Evolutionary conservation across 208 protist species (phyloP), one percentile per base, ranked within the genome.

Genomic region (Leishmania turanica): DNA sequence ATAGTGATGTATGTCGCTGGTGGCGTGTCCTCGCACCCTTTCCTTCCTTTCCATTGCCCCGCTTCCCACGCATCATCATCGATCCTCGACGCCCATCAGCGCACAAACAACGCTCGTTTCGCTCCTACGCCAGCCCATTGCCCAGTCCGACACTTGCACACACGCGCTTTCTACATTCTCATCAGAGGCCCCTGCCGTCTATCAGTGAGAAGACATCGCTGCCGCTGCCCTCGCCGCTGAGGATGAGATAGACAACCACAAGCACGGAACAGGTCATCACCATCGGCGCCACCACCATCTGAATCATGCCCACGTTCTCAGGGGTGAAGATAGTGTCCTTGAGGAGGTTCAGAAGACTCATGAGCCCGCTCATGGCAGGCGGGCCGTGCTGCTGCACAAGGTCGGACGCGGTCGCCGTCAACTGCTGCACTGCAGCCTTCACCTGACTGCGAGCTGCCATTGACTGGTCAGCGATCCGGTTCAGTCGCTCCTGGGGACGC

Each of bases 261-360:
- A 81, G 8, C 24, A 76, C n/a, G 31, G 81, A 60, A 31, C 66
- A 85, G 40, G 76, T 42, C 19, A 81, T 64, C 56, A 89, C 71
- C 78, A 86, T 65, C 42, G 84, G 87, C 74, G 84, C 74, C 62
- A 87, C 78, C 54, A 86, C 78, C 65, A 56, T 77, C 73, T 84
- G 79, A 60, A 89, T 76, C 51, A 82, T 53, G 58, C 47, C 75
- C 42, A 89, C 85, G 60, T 89, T 89, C 11, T 86, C 79, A 45
- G 82, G 69, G n/a, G 86, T 86, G 7, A 89, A 81, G 66, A 89
- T 73, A 64, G 21, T 69, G 54, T 81, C 82, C 42, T 81, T 73
- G 17, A 86, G 3, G 27, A 82, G 37, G 74, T 65, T 69, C 72
- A 82, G 13, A 37, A 64, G 34, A 13, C 58, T 69, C 58, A 66